phyloP scores from a whole-genome alignment of 2,329 filamentous ascomycete species.

The Graphilbum sp. region DNA sequence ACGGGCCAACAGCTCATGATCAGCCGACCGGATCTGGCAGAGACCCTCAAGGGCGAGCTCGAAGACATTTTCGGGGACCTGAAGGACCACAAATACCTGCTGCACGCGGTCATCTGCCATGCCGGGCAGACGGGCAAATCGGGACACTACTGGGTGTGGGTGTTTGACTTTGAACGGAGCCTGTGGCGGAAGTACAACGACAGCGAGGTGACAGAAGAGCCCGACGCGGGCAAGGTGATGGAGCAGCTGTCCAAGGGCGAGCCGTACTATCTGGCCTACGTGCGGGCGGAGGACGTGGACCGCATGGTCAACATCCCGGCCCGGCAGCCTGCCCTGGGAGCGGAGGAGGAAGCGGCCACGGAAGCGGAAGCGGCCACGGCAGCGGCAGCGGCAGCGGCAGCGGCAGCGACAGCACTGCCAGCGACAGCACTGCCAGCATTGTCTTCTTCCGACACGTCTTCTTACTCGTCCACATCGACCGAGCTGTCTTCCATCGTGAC shows the following conservation, averaged over 20 bases:
- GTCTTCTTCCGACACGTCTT: too few species aligned
- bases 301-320: conserved; percentile 14
- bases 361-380: not conserved
- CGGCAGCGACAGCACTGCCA: not conserved
- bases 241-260: conserved; percentile 53
- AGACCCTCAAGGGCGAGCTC: conserved; percentile 17
- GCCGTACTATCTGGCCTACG: conserved; percentile 30
- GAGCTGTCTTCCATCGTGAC: not conserved
- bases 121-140: conserved; percentile 48
- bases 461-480: not conserved
- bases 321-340: conserved; percentile 1
- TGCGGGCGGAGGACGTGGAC: conserved; percentile 14
- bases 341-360: not conserved
- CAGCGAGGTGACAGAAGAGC: conserved; percentile 53
- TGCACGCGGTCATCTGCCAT: conserved; percentile 91
- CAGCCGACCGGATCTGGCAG: not conserved
- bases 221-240: conserved; percentile 55
- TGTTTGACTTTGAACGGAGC: conserved; percentile 67
- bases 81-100: conserved; percentile 52
- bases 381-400: not conserved
- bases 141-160: conserved; percentile 96
- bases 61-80: conserved; percentile 44
- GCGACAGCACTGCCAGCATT: too few species aligned
- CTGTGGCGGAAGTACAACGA: conserved; percentile 96
- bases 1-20: conserved; percentile 2